phyloP scores from a whole-genome alignment of 495 filamentous ascomycete species.

The Mytilinidion resinicola region DNA sequence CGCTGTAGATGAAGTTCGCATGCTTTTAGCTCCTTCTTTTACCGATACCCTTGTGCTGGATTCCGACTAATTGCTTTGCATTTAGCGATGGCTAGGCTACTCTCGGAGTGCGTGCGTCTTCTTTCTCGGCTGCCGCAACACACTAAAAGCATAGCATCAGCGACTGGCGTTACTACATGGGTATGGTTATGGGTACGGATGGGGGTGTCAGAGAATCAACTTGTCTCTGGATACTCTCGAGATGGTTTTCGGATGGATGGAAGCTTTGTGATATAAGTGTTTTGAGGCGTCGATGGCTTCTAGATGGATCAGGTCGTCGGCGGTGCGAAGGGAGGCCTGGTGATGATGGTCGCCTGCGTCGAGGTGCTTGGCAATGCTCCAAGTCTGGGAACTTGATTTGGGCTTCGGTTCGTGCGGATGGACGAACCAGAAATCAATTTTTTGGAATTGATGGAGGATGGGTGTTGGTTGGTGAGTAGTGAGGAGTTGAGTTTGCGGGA shows the following conservation, averaged over 20 bases:
- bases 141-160: slow-evolving; percentile 21
- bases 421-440: too few relatives aligned
- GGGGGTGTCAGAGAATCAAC: slow-evolving; percentile 1
- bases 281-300: too few relatives aligned
- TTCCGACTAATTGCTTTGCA: slow-evolving; percentile 17
- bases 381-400: too few relatives aligned
- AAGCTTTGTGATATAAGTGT: too few relatives aligned
- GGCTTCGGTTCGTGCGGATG: too few relatives aligned
- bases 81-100: slow-evolving; percentile 19
- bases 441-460: too few relatives aligned
- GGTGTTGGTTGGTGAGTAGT: too few relatives aligned
- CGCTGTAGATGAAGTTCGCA: slow-evolving; percentile 1
- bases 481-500: too few relatives aligned
- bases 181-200: neutral
- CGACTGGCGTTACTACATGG: slow-evolving; percentile 18
- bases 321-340: too few relatives aligned
- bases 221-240: neutral
- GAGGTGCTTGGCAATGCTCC: too few relatives aligned
- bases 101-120: slow-evolving; percentile 4
- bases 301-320: too few relatives aligned
- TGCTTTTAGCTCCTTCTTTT: neutral
- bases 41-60: slow-evolving; percentile 13
- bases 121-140: slow-evolving; percentile 11
- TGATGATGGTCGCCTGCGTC: too few relatives aligned
- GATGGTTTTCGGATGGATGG: neutral